Percentiles rank a stretch among this genome's conserved stretches.
These are phyloP conservation scores for Colletotrichum costaricense DNA, from an alignment of 2,329 filamentous ascomycete genomes.

Conservation along the genomic window DNA sequence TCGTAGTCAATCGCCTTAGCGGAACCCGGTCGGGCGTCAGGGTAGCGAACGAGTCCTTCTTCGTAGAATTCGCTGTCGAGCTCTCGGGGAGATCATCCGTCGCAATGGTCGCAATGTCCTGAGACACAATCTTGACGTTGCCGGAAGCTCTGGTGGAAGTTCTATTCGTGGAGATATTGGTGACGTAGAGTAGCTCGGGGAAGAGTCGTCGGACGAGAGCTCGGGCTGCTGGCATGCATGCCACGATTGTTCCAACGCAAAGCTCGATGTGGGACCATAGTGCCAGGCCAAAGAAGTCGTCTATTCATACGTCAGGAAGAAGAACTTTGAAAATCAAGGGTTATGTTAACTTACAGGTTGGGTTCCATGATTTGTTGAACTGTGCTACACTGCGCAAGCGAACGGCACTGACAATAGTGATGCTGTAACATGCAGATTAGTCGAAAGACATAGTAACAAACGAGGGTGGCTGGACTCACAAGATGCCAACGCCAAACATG, in stretches of 20 bases:
- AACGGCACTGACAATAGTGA: slow-evolving; percentile 23
- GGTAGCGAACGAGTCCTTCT: slow-evolving; percentile 40
- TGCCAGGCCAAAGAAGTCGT: slow-evolving; percentile 44
- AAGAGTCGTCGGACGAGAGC: slow-evolving; percentile 16
- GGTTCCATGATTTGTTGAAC: slow-evolving; percentile 30
- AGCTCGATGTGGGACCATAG: slow-evolving; percentile 39
- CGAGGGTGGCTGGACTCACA: neutral
- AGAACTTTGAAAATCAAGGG: slow-evolving; percentile 52
- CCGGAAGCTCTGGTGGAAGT: slow-evolving; percentile 21
- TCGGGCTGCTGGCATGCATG: slow-evolving; percentile 31
- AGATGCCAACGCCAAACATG: slow-evolving; percentile 27
- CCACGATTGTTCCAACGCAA: slow-evolving; percentile 17
- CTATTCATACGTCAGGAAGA: slow-evolving; percentile 48
- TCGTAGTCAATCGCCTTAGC: slow-evolving; percentile 4
- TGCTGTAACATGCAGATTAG: neutral
- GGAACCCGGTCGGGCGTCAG: slow-evolving; percentile 37
- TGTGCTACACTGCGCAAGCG: slow-evolving; percentile 5
- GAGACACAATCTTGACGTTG: slow-evolving; percentile 28
- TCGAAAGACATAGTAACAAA: neutral
- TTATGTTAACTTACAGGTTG: slow-evolving; percentile 29
- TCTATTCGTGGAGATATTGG: slow-evolving; percentile 1
- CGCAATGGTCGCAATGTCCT: slow-evolving; percentile 11
- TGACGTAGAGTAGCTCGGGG: slow-evolving; percentile 19
- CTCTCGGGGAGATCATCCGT: slow-evolving; percentile 1
- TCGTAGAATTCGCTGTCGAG: neutral